These are phyloP conservation scores for Andrographis paniculata DNA, from an alignment of 305 asterid species.

Conservation along the genomic window DNA sequence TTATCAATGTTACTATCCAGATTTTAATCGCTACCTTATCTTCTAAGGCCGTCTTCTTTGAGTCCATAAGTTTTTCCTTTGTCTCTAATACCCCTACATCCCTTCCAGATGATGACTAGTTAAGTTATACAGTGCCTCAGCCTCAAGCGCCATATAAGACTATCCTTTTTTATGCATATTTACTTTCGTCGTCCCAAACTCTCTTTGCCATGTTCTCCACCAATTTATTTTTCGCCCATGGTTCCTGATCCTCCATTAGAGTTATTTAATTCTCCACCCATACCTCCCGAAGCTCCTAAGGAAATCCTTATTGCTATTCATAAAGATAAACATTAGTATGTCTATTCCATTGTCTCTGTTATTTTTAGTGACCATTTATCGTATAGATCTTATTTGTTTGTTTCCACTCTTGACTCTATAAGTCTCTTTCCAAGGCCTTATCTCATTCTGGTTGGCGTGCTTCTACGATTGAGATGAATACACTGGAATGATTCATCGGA, in stretches of 20 bases:
- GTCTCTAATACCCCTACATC: no score
- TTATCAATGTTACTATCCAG: neutral
- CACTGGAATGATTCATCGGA: neutral
- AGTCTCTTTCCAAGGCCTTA: neutral
- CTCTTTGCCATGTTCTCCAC: no score
- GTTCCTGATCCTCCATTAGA: no score
- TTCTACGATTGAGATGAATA: neutral
- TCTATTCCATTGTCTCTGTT: neutral
- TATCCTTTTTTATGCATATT: no score
- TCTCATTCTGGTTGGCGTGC: neutral
- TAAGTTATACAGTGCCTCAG: no score
- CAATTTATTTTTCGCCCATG: no score
- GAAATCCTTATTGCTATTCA: neutral
- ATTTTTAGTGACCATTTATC: neutral
- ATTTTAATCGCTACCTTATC: neutral
- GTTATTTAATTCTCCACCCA: no score
- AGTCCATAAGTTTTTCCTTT: no score
- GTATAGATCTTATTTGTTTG: neutral
- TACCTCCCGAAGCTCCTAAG: no score
- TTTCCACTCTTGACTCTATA: neutral
- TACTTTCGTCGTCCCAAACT: no score
- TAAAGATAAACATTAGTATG: neutral
- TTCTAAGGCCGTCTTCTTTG: neutral
- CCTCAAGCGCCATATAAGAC: no score
- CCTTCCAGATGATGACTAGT: no score